A percentile compares a stretch with the other conserved stretches of the same genome.
Evolutionary conservation across 805 yeast species (phyloP).

Genomic region (Saccharomycopsis fermentans): DNA sequence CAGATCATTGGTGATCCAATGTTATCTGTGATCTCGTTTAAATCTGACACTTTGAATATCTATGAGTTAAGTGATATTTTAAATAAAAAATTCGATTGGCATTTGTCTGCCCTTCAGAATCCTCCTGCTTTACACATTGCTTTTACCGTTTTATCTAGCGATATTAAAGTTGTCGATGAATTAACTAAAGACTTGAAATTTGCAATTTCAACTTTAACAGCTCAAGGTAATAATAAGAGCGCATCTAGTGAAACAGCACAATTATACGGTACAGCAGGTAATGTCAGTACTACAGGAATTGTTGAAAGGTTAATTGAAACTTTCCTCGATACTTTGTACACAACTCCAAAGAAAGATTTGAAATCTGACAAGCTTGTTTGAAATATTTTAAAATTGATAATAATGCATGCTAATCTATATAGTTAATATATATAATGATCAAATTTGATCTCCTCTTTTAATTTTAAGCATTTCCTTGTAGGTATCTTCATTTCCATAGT

Average conservation of each 20-base stretch:
- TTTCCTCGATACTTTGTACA: conserved; percentile 74
- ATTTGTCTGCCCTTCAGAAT: conserved; percentile 71
- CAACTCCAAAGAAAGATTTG: background rate
- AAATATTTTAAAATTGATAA: too few relatives aligned
- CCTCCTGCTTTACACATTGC: conserved; percentile 93
- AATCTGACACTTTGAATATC: conserved; percentile 49
- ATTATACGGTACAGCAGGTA: conserved; percentile 91
- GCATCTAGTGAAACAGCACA: conserved; percentile 68
- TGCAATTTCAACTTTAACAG: conserved; percentile 33
- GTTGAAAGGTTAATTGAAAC: conserved; percentile 73
- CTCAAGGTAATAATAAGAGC: conserved; percentile 12
- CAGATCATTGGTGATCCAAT: conserved; percentile 77
- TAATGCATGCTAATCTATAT: too few relatives aligned
- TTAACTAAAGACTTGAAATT: conserved; percentile 43
- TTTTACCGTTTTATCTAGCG: conserved; percentile 59
- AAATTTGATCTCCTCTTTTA: conserved; percentile 24
- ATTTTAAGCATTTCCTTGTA: conserved; percentile 64
- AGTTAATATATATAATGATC: too few relatives aligned
- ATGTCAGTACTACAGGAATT: conserved; percentile 71
- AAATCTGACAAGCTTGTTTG: too few relatives aligned
- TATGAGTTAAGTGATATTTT: conserved; percentile 72
- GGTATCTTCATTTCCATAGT: conserved; percentile 58
- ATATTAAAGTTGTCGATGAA: conserved; percentile 40
- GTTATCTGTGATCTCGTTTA: conserved; percentile 74
- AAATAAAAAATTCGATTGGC: conserved; percentile 65